Conservation (phyloP, 228 moss, liverwort and hornwort species). For the Sphagnum magellanicum region DNA sequence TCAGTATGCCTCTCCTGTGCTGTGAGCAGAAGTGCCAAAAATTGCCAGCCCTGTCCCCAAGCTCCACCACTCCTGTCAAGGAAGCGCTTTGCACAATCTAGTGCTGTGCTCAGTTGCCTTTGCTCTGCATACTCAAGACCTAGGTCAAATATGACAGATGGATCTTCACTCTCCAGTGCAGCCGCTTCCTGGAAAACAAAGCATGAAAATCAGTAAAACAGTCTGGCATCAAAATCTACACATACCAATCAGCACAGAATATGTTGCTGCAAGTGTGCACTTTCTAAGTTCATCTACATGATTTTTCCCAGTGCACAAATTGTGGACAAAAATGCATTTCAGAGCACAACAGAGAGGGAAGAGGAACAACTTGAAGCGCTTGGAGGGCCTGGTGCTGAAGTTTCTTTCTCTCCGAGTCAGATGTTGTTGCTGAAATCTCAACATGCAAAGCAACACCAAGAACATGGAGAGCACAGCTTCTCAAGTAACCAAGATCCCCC, state of each 20-base stretch:
- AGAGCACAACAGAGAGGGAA: neutral
- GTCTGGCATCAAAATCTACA: too few relatives aligned
- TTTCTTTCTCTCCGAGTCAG: constrained; percentile 40
- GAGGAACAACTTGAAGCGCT: constrained; percentile 18
- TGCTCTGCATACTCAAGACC: constrained; percentile 70
- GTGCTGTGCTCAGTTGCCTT: constrained; percentile 43
- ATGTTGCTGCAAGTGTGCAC: too few relatives aligned
- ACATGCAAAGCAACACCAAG: constrained; percentile 54
- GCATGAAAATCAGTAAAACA: too few relatives aligned
- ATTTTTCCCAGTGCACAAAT: too few relatives aligned
- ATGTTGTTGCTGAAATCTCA: constrained; percentile 31
- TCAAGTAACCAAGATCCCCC: constrained; percentile 25
- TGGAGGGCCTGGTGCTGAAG: constrained; percentile 41
- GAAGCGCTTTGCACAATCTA: constrained; percentile 73
- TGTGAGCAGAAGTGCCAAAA: constrained; percentile 66
- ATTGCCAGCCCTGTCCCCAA: constrained; percentile 61
- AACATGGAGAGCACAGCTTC: constrained; percentile 63
- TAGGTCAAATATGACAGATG: constrained; percentile 65
- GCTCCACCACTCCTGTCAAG: constrained; percentile 62
- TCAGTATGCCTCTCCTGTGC: constrained; percentile 68
- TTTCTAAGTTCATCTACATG: too few relatives aligned
- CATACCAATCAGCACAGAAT: too few relatives aligned
- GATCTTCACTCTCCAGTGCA: constrained; percentile 57
- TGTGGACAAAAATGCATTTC: too few relatives aligned
- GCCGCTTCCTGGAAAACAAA: constrained; percentile 41